Evolutionary conservation across 2,329 filamentous ascomycete species (phyloP), one percentile per base, ranked within the genome.

Genomic region (Botrytis pseudocinerea): DNA sequence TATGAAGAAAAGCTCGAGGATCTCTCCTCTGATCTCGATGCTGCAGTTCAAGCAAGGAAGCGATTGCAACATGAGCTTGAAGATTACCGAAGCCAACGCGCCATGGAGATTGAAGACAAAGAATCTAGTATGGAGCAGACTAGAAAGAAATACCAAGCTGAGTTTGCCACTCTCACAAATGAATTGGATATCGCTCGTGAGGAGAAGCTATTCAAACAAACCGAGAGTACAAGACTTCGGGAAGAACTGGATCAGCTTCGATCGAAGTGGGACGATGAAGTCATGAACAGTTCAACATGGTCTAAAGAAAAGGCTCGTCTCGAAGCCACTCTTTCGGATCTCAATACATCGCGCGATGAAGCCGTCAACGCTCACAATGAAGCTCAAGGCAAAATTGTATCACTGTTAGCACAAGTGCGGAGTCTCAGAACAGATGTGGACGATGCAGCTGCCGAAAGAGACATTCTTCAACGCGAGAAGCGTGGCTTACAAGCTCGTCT

Each of bases 191-290:
- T 97, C 75, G 95, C 97, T 78, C 92, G 96, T 51, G 95, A 98
- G 81, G 95, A 97, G 83, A 90, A 86, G 87, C 92, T 85, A 83
- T 98, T 85, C 87, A 95, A 87, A 88, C 94, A 96, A 78, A 90
- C 92, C 51, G 95, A 98, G 82, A 97, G 95, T 76, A 89, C 92
- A 25, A 91, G 94, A 62, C 87, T 99, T 70, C 92, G 95, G n/a
- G 95, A 98, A 81, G 96, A 99, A 83, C 90, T 98, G 38, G 96
- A 99, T 78, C 94, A 97, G 79, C 87, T 98, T 73, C 91, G 96
- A 77, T 94, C 91, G 78, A 98, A 98, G 84, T 98, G 96, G 95
- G 96, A 99, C 79, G 94, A 98, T 78, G 95, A 99, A 83, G 94
- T 98, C 18, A 89, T 98, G 78, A 98, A 98, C 84, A 97, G 94